phyloP scores from a whole-genome alignment of 352 stramenopile species.

The Pythium chondricola region DNA sequence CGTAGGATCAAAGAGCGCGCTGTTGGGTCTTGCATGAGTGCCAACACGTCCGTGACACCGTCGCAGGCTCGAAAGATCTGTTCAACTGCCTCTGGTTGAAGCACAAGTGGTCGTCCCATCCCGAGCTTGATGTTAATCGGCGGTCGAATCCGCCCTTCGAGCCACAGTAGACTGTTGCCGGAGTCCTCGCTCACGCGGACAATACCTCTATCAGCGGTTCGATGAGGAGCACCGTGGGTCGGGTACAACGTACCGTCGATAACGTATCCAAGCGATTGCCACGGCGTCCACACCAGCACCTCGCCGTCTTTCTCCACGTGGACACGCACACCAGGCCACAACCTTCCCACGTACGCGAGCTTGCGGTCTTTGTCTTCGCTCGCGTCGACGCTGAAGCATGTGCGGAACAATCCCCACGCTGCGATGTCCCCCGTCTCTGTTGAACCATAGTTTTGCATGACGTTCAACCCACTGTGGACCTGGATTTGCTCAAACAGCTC shows the following conservation, averaged over 20 bases:
- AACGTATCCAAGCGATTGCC: conserved; percentile 76
- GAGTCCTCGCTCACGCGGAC: conserved; percentile 9
- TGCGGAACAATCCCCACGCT: conserved; percentile 50
- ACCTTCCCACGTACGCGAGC: conserved; percentile 49
- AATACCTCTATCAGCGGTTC: conserved; percentile 54
- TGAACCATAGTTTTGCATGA: conserved; percentile 87
- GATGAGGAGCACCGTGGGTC: conserved; percentile 30
- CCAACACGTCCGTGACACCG: conserved; percentile 17
- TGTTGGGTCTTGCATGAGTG: conserved; percentile 18
- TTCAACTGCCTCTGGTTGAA: conserved; percentile 11
- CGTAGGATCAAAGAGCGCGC: conserved; percentile 6
- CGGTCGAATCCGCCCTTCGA: conserved; percentile 56
- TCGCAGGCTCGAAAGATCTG: conserved; percentile 7
- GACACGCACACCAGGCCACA: conserved; percentile 65
- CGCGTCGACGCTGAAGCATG: conserved; percentile 31
- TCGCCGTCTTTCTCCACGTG: conserved; percentile 41
- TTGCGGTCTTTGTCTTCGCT: conserved; percentile 31
- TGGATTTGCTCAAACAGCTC: conserved; percentile 48
- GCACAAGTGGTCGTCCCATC: conserved; percentile 2
- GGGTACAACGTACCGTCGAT: conserved; percentile 37
- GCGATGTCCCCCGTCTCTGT: conserved; percentile 81
- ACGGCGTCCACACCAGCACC: conserved; percentile 72
- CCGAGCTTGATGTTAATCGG: conserved; percentile 15
- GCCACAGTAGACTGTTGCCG: conserved; percentile 54
- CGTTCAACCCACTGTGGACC: conserved; percentile 44